These are phyloP conservation scores for Phycomyces blakesleeanus DNA, from an alignment of 192 early-diverging fungal species.

Conservation along the genomic window DNA sequence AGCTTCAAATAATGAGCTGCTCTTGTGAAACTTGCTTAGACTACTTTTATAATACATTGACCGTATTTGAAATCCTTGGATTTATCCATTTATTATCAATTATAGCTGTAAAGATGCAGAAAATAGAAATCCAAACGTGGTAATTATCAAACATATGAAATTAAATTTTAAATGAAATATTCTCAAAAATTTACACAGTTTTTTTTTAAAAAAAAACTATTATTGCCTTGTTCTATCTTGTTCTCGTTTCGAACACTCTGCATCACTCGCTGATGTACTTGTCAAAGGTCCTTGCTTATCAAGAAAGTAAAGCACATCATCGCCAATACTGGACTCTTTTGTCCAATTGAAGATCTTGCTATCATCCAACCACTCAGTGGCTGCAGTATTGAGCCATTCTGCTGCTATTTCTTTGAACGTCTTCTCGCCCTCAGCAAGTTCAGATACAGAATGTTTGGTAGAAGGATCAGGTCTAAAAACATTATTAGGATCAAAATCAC, in stretches of 20 bases:
- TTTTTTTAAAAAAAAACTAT: no score
- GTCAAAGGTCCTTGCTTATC: slow-evolving; percentile 25
- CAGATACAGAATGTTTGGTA: slow-evolving; percentile 8
- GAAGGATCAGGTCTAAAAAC: background rate
- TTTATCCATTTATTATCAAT: no score
- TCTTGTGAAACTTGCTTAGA: no score
- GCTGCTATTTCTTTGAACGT: slow-evolving; percentile 29
- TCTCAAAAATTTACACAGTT: no score
- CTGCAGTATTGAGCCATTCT: slow-evolving; percentile 26
- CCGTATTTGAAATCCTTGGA: no score
- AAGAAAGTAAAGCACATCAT: slow-evolving; percentile 51
- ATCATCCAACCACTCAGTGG: slow-evolving; percentile 49
- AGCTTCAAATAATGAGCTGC: no score
- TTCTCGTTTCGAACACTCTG: background rate
- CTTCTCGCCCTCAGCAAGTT: slow-evolving; percentile 12
- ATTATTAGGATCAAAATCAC: slow-evolving; percentile 57
- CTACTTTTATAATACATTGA: no score
- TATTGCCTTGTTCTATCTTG: background rate
- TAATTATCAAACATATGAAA: no score
- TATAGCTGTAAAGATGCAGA: no score
- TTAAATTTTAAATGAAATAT: no score
- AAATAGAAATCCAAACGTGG: no score
- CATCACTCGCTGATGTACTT: slow-evolving; percentile 10
- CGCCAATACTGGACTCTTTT: slow-evolving; percentile 41
- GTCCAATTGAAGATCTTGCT: slow-evolving; percentile 53